These are phyloP conservation scores for Cymodocea nodosa DNA, from an alignment of 116 monocot species.

Conservation along the genomic window DNA sequence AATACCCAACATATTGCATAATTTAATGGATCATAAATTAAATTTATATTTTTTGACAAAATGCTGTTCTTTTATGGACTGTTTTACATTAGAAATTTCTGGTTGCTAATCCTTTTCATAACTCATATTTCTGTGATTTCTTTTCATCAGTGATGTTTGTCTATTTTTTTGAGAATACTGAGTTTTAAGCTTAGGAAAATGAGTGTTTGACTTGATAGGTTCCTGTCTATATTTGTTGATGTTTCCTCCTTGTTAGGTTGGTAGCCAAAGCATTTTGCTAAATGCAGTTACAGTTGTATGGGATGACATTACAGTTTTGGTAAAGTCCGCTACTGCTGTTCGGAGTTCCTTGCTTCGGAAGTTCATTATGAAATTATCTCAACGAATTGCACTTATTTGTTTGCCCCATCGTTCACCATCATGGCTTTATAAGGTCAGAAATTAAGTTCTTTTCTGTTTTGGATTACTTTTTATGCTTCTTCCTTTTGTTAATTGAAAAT, in stretches of 20 bases:
- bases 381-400: conserved; percentile 72
- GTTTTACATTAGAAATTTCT: no score
- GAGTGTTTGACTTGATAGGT: background rate
- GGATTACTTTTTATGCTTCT: background rate
- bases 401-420: conserved; percentile 63
- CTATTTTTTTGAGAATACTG: background rate
- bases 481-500: background rate
- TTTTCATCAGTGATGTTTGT: background rate
- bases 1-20: no score
- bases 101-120: no score
- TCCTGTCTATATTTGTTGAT: background rate
- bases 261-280: conserved; percentile 37
- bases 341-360: conserved; percentile 81
- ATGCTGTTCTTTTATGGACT: no score
- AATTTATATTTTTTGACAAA: no score
- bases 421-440: conserved; percentile 76
- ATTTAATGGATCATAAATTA: no score
- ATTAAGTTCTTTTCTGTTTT: background rate
- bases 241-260: conserved; percentile 29
- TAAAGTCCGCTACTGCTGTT: conserved; percentile 53
- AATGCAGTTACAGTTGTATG: conserved; percentile 43
- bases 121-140: background rate
- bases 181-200: background rate
- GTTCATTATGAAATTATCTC: conserved; percentile 75
- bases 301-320: conserved; percentile 51